phyloP scores from a whole-genome alignment of 768 basidiomycete species.

The Agaricus blazei region DNA sequence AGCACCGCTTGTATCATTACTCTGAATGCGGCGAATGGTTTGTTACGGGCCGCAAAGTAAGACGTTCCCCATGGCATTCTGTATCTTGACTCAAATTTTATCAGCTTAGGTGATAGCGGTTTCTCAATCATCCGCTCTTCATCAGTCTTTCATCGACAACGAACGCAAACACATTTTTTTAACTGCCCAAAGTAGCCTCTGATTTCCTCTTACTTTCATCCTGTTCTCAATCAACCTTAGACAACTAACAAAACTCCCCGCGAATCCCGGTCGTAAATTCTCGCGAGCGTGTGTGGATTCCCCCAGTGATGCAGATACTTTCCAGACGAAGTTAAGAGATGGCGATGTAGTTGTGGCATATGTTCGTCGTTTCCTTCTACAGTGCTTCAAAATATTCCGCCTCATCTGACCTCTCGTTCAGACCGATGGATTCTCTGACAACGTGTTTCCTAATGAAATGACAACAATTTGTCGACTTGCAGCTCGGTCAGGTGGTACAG shows the following conservation, averaged over 20 bases:
- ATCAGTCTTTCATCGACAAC: conserved; percentile 50
- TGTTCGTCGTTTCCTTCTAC: conserved; percentile 22
- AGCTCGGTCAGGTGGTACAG: conserved; percentile 48
- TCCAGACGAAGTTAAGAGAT: conserved; percentile 39
- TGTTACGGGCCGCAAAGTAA: conserved; percentile 76
- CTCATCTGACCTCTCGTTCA: conserved; percentile 14
- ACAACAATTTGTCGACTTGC: conserved; percentile 65
- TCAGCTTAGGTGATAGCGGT: conserved; percentile 76
- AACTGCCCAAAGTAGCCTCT: conserved; percentile 46
- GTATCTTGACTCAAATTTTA: conserved; percentile 1
- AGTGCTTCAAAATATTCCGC: not conserved
- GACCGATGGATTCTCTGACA: conserved; percentile 55
- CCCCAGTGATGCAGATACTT: conserved; percentile 41
- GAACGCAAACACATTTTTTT: conserved; percentile 48
- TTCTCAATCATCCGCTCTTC: conserved; percentile 68
- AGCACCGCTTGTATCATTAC: conserved; percentile 79
- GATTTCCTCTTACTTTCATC: not conserved
- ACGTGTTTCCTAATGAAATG: conserved; percentile 68
- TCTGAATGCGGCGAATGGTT: conserved; percentile 68
- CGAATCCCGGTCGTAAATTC: conserved; percentile 36
- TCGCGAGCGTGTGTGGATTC: conserved; percentile 49
- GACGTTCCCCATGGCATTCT: conserved; percentile 17
- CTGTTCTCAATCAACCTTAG: conserved; percentile 21
- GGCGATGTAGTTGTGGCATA: conserved; percentile 50
- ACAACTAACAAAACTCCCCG: conserved; percentile 50